phyloP scores from a whole-genome alignment of 257 asterid genomes.

The Solanum etuberosum region DNA sequence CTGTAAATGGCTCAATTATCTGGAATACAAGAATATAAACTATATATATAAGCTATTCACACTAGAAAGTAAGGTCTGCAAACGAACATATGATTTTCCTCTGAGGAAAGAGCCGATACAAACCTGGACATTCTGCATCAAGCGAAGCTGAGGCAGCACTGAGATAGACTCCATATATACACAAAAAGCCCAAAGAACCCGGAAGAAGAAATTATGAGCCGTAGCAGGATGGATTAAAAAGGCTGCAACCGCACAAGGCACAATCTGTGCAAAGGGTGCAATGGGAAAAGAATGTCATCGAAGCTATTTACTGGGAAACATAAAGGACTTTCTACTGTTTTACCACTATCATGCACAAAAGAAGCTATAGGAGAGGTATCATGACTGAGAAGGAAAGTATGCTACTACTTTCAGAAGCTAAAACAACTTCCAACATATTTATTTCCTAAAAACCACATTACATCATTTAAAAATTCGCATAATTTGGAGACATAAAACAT shows the following conservation, averaged over 20 bases:
- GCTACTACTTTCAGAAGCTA: background rate
- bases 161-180: background rate
- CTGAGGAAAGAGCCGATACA: background rate
- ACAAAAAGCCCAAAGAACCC: background rate
- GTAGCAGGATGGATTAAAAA: constrained; percentile 24
- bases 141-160: background rate
- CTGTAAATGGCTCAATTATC: constrained; percentile 35
- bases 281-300: background rate
- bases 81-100: background rate
- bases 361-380: background rate
- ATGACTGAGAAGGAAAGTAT: background rate
- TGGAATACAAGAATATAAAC: background rate
- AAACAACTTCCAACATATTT: background rate
- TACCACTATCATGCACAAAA: background rate
- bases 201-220: constrained; percentile 11
- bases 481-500: background rate
- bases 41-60: background rate
- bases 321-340: background rate
- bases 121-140: background rate
- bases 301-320: background rate
- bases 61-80: background rate
- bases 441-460: background rate
- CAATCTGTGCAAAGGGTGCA: constrained; percentile 5
- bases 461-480: background rate
- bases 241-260: constrained; percentile 23